Evolutionary conservation across 768 basidiomycete species (phyloP).

Genomic region (Suillus cothurnatus): DNA sequence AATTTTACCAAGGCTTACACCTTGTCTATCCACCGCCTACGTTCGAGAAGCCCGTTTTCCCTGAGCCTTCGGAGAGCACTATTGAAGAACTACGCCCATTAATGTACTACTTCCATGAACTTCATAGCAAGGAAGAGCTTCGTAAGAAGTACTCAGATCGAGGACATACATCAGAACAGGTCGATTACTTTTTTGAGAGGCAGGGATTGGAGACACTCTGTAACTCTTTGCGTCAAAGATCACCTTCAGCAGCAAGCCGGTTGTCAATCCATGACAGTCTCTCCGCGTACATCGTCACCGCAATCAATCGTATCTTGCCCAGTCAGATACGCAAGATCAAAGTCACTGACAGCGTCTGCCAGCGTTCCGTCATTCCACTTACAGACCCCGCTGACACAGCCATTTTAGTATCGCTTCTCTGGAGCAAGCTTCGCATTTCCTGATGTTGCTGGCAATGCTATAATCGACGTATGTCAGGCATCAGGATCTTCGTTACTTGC

Average conservation of each 20-base stretch:
- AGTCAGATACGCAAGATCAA: slow-evolving; percentile 22
- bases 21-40: slow-evolving; percentile 18
- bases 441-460: slow-evolving; percentile 22
- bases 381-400: neutral
- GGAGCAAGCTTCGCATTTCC: slow-evolving; percentile 20
- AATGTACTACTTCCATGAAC: slow-evolving; percentile 28
- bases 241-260: neutral
- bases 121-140: slow-evolving; percentile 21
- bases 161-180: slow-evolving; percentile 12
- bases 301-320: slow-evolving; percentile 21
- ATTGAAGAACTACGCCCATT: slow-evolving; percentile 18
- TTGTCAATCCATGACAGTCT: slow-evolving; percentile 34
- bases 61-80: slow-evolving; percentile 17
- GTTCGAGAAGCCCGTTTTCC: slow-evolving; percentile 27
- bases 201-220: slow-evolving; percentile 19
- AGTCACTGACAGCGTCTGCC: slow-evolving; percentile 30
- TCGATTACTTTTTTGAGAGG: slow-evolving; percentile 19
- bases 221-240: slow-evolving; percentile 10
- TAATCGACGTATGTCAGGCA: slow-evolving; percentile 21
- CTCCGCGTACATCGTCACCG: slow-evolving; percentile 26
- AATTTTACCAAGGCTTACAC: slow-evolving; percentile 27
- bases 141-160: slow-evolving; percentile 15
- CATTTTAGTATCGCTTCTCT: slow-evolving; percentile 21
- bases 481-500: neutral
- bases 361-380: neutral